phyloP scores from a whole-genome alignment of 495 filamentous ascomycete genomes.

The Penicillium soppii region DNA sequence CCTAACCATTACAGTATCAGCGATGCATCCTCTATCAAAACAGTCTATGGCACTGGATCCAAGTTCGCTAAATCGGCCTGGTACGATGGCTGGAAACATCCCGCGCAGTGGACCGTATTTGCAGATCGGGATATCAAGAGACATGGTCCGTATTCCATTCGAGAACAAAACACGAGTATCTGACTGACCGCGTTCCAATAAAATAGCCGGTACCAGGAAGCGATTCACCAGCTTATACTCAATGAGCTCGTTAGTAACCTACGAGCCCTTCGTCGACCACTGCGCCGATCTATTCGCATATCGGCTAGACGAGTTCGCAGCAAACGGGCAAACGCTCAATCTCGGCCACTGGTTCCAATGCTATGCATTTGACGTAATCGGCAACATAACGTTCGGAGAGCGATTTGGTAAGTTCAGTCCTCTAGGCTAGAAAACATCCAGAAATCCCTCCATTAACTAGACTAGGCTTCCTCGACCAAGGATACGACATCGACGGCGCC shows the following conservation, averaged over 20 bases:
- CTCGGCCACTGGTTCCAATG: slow-evolving; percentile 56
- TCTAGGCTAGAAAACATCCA: background rate
- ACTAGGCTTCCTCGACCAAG: slow-evolving; percentile 58
- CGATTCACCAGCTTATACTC: slow-evolving; percentile 48
- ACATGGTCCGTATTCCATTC: slow-evolving; percentile 29
- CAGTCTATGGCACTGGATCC: slow-evolving; percentile 44
- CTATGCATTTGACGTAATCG: slow-evolving; percentile 64
- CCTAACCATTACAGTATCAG: slow-evolving; percentile 53
- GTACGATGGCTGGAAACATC: slow-evolving; percentile 42
- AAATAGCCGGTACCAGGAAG: slow-evolving; percentile 32
- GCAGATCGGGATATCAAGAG: slow-evolving; percentile 39
- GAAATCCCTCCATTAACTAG: background rate
- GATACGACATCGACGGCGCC: slow-evolving; percentile 63
- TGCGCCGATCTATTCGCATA: slow-evolving; percentile 47
- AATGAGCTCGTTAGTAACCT: slow-evolving; percentile 53
- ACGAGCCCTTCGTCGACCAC: slow-evolving; percentile 55
- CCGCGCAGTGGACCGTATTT: slow-evolving; percentile 40
- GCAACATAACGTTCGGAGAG: slow-evolving; percentile 64
- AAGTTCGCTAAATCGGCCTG: slow-evolving; percentile 40
- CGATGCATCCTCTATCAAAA: slow-evolving; percentile 39
- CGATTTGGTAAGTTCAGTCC: slow-evolving; percentile 42
- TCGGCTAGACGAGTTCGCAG: slow-evolving; percentile 44
- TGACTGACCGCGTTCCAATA: background rate
- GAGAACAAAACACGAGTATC: background rate
- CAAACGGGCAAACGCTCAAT: slow-evolving; percentile 33